phyloP scores from a whole-genome alignment of 2,329 filamentous ascomycete species.

The Fonsecaea monophora region DNA sequence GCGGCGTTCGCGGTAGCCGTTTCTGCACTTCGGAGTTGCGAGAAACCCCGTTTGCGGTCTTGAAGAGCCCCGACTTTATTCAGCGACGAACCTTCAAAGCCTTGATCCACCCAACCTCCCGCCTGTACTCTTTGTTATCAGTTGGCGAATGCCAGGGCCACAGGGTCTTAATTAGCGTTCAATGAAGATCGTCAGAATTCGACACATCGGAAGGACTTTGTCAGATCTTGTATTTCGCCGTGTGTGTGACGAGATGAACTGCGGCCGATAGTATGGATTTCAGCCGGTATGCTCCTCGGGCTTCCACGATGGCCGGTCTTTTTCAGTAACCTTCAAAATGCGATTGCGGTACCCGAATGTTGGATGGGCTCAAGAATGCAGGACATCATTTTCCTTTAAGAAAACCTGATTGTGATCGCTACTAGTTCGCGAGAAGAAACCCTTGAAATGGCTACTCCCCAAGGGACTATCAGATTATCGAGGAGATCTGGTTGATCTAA shows the following conservation, averaged over 20 bases:
- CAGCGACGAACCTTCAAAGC: background rate
- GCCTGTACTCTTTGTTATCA: background rate
- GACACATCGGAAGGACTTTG: background rate
- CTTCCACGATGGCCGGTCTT: too few relatives aligned
- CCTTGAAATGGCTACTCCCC: background rate
- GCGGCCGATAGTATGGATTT: too few relatives aligned
- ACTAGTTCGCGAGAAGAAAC: background rate
- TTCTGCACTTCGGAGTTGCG: background rate
- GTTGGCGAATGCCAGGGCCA: background rate
- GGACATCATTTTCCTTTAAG: too few relatives aligned
- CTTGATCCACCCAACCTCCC: background rate
- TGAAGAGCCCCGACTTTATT: background rate
- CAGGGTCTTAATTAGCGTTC: background rate
- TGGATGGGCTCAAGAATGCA: too few relatives aligned
- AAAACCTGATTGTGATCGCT: background rate
- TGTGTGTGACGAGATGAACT: too few relatives aligned
- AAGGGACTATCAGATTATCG: background rate
- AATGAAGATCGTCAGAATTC: background rate
- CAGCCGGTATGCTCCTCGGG: too few relatives aligned
- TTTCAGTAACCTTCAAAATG: too few relatives aligned
- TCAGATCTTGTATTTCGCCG: too few relatives aligned
- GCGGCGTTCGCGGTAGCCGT: slow-evolving; percentile 5
- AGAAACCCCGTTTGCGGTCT: slow-evolving; percentile 2
- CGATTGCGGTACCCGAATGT: too few relatives aligned
- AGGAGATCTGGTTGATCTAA: background rate